A percentile compares a stretch with the other conserved stretches of the same genome.
Evolutionary conservation across 2,329 filamentous ascomycete genomes (phyloP).

Genomic region (Calonectria henricotiae): DNA sequence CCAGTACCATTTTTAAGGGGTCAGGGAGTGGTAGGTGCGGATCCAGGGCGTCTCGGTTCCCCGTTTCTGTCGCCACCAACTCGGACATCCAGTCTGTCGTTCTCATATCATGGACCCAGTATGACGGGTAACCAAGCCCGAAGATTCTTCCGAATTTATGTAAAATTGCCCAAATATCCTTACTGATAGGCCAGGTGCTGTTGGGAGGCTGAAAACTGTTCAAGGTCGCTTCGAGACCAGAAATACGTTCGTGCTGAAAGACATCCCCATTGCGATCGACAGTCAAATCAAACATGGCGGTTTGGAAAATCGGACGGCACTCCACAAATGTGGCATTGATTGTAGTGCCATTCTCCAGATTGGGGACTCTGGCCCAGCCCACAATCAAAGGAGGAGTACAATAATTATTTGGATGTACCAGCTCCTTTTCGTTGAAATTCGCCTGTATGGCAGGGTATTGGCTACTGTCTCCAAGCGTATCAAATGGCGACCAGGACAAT

Average conservation of each 20-base stretch:
- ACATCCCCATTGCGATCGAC: neutral
- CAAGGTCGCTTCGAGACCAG: neutral
- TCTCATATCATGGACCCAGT: neutral
- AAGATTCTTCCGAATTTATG: no score
- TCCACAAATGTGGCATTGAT: neutral
- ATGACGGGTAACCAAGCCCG: neutral
- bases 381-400: neutral
- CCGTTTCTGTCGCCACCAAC: neutral
- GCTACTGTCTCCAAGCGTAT: no score
- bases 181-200: neutral
- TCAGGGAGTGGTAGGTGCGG: neutral
- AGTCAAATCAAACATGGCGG: neutral
- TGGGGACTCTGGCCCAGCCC: neutral
- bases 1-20: neutral
- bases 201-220: neutral
- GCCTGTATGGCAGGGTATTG: no score
- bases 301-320: neutral
- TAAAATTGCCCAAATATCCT: neutral
- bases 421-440: neutral
- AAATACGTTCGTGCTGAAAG: neutral
- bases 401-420: neutral
- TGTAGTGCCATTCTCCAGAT: neutral
- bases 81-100: neutral
- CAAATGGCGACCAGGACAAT: no score
- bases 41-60: neutral